Evolutionary conservation across 2,329 filamentous ascomycete genomes (phyloP), one percentile per base, ranked within the genome.

Genomic region (Cucurbitaria berberidis): DNA sequence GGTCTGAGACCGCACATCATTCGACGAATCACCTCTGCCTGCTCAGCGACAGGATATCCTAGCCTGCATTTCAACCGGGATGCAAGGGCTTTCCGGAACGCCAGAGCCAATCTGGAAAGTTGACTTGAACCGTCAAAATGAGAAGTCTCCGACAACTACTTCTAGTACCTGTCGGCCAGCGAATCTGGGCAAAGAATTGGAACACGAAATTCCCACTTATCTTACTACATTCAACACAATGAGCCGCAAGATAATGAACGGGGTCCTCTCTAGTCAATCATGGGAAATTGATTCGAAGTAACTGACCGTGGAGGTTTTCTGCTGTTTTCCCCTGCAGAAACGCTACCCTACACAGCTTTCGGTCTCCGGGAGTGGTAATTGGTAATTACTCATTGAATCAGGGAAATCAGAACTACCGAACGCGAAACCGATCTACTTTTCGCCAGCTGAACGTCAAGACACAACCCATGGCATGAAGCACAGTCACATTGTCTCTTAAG

Each of bases 291-390:
- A 22, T 29, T 16, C 19, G 32, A 13, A 19, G 19, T 39, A 19
- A 34, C 32, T 26, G 45, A 4, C 11, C 27, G 43, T 29, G 39
- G 43, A 41, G 19, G 19, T 45, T 60, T 29, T 51, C 51, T 45
- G 51, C 40, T 53, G 53, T 60, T 47, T 50, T 53, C 48, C 48
- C 27, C 3, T 48, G 38, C 43, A 29, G 29, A 32, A 34, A 40
- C 35, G 18, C 39, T 44, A 39, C 24, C 36, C 43, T 48, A 41
- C 45, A 48, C 48, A 44, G 32, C 40, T 39, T 52, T 64, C 62
- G 62, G 62, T 53, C 38, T 36, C 62, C 62, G 62, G 55, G 57
- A 46, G 19, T 29, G 8, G 21, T 36, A 18, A n/a, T n/a, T n/a
- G n/a, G n/a, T n/a, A n/a, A n/a, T 15, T n/a, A 11, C 30, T 26